phyloP scores from a whole-genome alignment of 2,329 filamentous ascomycete genomes.

The Venturia pyrina region DNA sequence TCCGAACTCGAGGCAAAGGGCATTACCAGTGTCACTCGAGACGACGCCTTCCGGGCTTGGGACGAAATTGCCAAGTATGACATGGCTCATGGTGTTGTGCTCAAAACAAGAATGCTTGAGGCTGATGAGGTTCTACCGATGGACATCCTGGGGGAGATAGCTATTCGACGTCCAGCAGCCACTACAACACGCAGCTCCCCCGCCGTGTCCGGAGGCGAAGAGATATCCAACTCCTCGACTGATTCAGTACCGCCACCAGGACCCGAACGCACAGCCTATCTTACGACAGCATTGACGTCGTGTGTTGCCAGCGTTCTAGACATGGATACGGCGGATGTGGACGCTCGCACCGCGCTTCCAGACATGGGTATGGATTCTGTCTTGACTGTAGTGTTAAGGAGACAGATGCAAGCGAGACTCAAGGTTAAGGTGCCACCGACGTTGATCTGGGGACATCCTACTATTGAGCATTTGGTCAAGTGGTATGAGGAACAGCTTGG shows the following conservation, averaged over 20 bases:
- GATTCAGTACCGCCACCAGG: neutral
- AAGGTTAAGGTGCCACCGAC: no score
- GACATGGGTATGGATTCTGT: slow-evolving; percentile 27
- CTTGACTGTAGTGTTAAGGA: slow-evolving; percentile 24
- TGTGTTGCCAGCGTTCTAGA: slow-evolving; percentile 21
- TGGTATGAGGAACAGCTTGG: no score
- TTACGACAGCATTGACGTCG: neutral
- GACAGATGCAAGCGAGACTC: slow-evolving; percentile 18
- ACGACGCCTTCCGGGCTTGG: slow-evolving; percentile 36
- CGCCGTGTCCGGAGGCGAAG: slow-evolving; percentile 9
- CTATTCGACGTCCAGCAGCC: neutral
- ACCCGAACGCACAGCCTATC: neutral
- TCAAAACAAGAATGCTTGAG: slow-evolving; percentile 24
- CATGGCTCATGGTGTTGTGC: slow-evolving; percentile 30
- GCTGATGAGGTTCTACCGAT: slow-evolving; percentile 21
- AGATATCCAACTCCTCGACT: neutral
- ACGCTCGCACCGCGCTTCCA: slow-evolving; percentile 20
- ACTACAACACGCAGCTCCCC: neutral
- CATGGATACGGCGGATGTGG: slow-evolving; percentile 19
- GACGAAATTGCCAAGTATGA: slow-evolving; percentile 26
- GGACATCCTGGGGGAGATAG: slow-evolving; percentile 17
- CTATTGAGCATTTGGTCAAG: no score
- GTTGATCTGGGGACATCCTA: no score
- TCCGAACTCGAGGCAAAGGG: slow-evolving; percentile 32
- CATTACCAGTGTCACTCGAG: slow-evolving; percentile 31